Conservation (phyloP, 306 rosid genomes). For the Citrullus mucosospermus region DNA sequence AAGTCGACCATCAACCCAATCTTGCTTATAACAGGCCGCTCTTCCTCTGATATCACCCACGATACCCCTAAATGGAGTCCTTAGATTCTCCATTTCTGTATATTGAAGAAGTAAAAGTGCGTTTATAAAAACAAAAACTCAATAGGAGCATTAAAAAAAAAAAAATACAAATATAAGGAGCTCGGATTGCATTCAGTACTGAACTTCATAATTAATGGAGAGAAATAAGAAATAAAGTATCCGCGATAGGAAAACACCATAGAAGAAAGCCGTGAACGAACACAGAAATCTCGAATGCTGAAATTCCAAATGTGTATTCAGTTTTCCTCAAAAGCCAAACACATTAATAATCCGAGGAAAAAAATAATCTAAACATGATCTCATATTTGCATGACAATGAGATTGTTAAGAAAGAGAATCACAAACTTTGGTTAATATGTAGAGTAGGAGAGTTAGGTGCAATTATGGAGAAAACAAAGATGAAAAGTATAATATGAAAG, state of each 20-base stretch:
- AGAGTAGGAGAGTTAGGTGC: too few relatives aligned
- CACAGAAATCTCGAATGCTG: not conserved
- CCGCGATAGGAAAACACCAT: not conserved
- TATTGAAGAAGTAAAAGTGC: not conserved
- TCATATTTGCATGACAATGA: not conserved
- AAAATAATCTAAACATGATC: too few relatives aligned
- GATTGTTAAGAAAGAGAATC: not conserved
- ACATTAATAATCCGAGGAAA: not conserved
- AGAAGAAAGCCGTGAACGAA: not conserved
- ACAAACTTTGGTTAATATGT: not conserved
- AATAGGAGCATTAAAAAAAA: not conserved
- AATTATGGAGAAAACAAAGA: not conserved
- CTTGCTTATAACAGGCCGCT: slow-evolving; percentile 49
- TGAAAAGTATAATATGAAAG: not conserved
- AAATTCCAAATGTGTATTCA: not conserved
- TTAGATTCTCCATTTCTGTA: slow-evolving; percentile 39
- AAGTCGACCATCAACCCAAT: slow-evolving; percentile 48
- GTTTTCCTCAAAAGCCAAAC: not conserved
- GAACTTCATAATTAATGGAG: not conserved
- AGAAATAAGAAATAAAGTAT: not conserved
- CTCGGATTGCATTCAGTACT: not conserved
- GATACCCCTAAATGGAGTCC: slow-evolving; percentile 55
- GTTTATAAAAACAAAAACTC: not conserved
- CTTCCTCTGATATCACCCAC: slow-evolving; percentile 46
- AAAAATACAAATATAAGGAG: not conserved